These are phyloP conservation scores for Phytophthora ramorum DNA, from an alignment of 352 stramenopile species.

Conservation along the genomic window DNA sequence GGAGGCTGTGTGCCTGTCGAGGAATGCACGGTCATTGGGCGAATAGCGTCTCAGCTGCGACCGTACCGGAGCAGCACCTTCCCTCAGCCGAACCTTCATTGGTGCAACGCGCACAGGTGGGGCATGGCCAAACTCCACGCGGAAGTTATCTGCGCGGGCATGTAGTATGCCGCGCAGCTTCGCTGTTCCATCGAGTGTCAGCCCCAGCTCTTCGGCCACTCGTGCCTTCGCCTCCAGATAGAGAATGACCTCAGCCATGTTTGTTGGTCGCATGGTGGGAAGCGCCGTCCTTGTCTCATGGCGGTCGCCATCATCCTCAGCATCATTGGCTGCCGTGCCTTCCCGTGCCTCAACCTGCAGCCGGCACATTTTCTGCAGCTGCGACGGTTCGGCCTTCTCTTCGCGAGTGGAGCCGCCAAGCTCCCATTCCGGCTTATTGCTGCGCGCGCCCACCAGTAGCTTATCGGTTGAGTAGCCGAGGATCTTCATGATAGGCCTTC, in stretches of 20 bases:
- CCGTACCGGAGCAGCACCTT: background rate
- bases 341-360: background rate
- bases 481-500: background rate
- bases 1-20: background rate
- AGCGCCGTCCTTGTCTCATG: background rate
- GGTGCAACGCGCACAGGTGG: no score
- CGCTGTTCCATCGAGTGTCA: background rate
- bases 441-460: background rate
- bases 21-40: background rate
- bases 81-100: no score
- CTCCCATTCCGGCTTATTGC: background rate
- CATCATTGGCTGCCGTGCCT: background rate
- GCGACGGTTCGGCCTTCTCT: background rate
- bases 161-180: no score
- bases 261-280: background rate
- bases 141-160: no score
- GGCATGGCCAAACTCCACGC: no score
- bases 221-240: background rate
- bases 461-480: constrained; percentile 1
- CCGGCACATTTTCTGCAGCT: background rate
- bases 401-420: background rate
- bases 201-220: background rate
- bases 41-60: background rate
- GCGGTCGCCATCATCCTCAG: background rate
- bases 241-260: background rate